Evolutionary conservation across 140 eudicot genomes (phyloP).

Genomic region (Bidens hawaiensis): DNA sequence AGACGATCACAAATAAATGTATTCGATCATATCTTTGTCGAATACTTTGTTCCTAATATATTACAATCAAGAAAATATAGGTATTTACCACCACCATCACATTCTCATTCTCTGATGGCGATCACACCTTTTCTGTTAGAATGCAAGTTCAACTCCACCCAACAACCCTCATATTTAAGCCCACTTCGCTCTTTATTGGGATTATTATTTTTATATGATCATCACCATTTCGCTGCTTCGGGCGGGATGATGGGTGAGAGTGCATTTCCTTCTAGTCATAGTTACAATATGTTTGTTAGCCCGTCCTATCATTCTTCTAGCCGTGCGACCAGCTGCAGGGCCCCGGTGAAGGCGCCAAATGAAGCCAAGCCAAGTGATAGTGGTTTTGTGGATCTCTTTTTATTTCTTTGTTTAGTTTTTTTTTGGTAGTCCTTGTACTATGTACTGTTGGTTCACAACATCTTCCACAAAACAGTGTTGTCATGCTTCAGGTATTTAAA

Average conservation of each 20-base stretch:
- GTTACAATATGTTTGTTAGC: too few relatives aligned
- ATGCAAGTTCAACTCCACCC: background rate
- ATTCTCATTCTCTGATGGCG: background rate
- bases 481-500: slow-evolving; percentile 4
- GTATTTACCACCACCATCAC: background rate
- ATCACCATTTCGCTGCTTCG: background rate
- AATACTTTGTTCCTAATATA: too few relatives aligned
- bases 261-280: background rate
- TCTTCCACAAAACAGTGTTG: background rate
- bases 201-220: background rate
- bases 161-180: background rate
- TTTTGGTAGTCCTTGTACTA: too few relatives aligned
- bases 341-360: background rate
- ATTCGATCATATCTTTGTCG: too few relatives aligned
- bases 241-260: background rate
- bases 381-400: too few relatives aligned
- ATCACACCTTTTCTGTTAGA: background rate
- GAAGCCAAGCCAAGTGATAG: background rate
- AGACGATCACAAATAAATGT: too few relatives aligned
- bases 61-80: too few relatives aligned
- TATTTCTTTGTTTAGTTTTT: background rate
- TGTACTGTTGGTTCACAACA: too few relatives aligned
- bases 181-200: background rate
- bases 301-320: background rate
- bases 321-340: background rate